Evolutionary conservation across 2,329 filamentous ascomycete species (phyloP).

Genomic region (Sphaerulina musiva): DNA sequence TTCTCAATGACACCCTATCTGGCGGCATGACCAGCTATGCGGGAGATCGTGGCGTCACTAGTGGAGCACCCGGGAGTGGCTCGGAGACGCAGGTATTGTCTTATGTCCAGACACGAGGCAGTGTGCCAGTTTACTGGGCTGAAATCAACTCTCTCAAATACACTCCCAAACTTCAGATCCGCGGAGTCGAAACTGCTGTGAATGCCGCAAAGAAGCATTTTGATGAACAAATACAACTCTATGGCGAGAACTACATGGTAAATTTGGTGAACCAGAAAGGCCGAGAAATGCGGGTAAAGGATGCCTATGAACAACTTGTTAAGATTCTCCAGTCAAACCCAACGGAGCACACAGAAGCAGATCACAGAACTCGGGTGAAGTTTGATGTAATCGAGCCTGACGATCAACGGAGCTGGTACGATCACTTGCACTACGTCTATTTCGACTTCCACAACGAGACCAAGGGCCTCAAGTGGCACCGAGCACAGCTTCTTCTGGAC

Average conservation of each 20-base stretch:
- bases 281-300: constrained; percentile 80
- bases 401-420: constrained; percentile 58
- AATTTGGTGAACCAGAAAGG: constrained; percentile 97
- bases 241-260: constrained; percentile 94
- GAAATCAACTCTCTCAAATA: constrained; percentile 93
- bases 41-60: constrained; percentile 67
- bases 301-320: constrained; percentile 88
- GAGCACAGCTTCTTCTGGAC: constrained; percentile 78
- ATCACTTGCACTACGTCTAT: constrained; percentile 90
- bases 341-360: constrained; percentile 58
- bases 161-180: constrained; percentile 81
- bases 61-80: constrained; percentile 58
- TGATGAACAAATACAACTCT: constrained; percentile 83
- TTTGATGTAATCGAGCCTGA: constrained; percentile 68
- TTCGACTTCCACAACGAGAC: constrained; percentile 99
- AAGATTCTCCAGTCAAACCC: constrained; percentile 65
- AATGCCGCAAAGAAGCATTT: constrained; percentile 81
- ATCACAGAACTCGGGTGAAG: constrained; percentile 64
- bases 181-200: constrained; percentile 72
- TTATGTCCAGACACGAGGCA: constrained; percentile 93
- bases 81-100: constrained; percentile 83
- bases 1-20: constrained; percentile 72
- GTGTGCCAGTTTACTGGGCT: constrained; percentile 91
- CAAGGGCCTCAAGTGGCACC: constrained; percentile 88
- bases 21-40: constrained; percentile 73